phyloP scores from a whole-genome alignment of 306 rosid genomes.

The Prinsepia uniflora region DNA sequence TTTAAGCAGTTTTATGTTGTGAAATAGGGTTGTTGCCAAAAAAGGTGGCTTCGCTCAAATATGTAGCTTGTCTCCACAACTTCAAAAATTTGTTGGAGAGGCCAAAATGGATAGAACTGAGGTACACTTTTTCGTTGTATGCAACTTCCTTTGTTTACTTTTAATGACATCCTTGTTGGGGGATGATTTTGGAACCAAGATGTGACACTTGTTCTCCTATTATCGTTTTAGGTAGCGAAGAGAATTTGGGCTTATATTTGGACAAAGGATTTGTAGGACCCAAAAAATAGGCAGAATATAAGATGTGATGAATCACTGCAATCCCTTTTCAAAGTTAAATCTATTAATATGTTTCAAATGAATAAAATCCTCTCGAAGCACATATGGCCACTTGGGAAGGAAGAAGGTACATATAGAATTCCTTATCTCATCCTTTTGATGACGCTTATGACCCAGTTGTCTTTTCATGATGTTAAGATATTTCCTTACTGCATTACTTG shows the following conservation, averaged over 20 bases:
- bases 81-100: conserved; percentile 39
- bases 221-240: conserved; percentile 32
- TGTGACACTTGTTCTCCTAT: background rate
- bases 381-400: conserved; percentile 31
- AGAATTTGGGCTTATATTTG: conserved; percentile 31
- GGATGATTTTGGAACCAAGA: conserved; percentile 3
- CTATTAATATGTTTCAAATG: conserved; percentile 41
- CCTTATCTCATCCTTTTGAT: background rate
- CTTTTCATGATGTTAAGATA: conserved; percentile 2
- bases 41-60: conserved; percentile 37
- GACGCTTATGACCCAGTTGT: background rate
- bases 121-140: conserved; percentile 11
- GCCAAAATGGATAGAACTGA: conserved; percentile 34
- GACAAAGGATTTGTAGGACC: conserved; percentile 34
- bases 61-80: conserved; percentile 41
- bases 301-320: conserved; percentile 27
- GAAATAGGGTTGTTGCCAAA: conserved; percentile 16
- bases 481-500: background rate
- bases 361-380: conserved; percentile 34
- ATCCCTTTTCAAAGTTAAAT: conserved; percentile 26
- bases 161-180: background rate
- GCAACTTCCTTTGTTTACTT: background rate
- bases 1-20: background rate
- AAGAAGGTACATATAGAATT: conserved; percentile 24
- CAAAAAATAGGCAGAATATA: conserved; percentile 29